Conservation (phyloP, 2,329 filamentous ascomycete species). For the Aureobasidium pullulans region DNA sequence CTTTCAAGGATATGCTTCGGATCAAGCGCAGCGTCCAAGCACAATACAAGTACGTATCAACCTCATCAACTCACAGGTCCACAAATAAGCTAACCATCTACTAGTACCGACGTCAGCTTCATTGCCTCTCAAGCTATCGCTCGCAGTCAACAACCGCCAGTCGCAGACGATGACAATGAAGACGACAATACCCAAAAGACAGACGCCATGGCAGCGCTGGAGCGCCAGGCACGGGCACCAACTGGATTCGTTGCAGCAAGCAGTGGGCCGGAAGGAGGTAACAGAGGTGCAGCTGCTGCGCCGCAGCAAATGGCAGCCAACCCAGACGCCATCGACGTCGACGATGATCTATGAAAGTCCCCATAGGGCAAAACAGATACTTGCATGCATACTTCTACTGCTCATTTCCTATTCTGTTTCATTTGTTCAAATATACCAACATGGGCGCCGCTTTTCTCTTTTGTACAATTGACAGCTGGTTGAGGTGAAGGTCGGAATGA, state of each 20-base stretch:
- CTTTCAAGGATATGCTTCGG: constrained; percentile 97
- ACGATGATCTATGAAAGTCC: constrained; percentile 22
- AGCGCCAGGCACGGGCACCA: constrained; percentile 80
- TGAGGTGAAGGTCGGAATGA: not conserved
- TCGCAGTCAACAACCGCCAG: constrained; percentile 49
- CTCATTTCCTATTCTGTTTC: not conserved
- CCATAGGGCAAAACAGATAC: not conserved
- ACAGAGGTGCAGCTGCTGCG: constrained; percentile 17
- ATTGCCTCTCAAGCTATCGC: constrained; percentile 93
- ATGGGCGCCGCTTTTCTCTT: constrained; percentile 1
- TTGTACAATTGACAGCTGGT: not conserved
- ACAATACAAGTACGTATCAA: constrained; percentile 69
- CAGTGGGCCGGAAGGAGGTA: constrained; percentile 38
- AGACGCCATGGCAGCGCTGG: constrained; percentile 84
- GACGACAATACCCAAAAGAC: constrained; percentile 45
- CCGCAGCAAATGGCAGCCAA: constrained; percentile 18
- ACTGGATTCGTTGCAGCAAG: constrained; percentile 86
- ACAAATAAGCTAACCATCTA: constrained; percentile 28
- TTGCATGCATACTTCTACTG: not conserved
- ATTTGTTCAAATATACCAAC: constrained; percentile 11
- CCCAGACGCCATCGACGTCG: constrained; percentile 29
- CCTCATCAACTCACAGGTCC: not conserved
- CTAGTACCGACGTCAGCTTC: constrained; percentile 88
- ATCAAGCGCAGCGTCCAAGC: constrained; percentile 97
- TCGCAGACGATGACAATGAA: constrained; percentile 31